A percentile compares a stretch with the other conserved stretches of the same genome.
Conservation (phyloP, 768 basidiomycete genomes). For the Leccinum subgranulosum region DNA sequence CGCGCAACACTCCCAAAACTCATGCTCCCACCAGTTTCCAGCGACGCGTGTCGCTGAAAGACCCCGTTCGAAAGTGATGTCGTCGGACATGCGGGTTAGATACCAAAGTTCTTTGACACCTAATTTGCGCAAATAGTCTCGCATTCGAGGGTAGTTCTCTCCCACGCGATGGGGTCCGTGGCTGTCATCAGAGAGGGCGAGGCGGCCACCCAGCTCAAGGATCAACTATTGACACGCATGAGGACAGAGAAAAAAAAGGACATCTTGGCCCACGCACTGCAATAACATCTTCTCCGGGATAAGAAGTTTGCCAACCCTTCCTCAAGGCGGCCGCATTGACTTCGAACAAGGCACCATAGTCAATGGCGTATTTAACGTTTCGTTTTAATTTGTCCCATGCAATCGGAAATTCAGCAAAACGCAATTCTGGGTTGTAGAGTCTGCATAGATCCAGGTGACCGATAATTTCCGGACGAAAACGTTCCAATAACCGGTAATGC, state of each 20-base stretch:
- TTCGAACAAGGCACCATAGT: slow-evolving; percentile 91
- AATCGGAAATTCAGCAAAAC: slow-evolving; percentile 50
- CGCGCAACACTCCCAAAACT: slow-evolving; percentile 48
- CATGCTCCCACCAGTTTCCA: slow-evolving; percentile 56
- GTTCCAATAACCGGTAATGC: slow-evolving; percentile 67
- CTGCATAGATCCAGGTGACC: slow-evolving; percentile 94
- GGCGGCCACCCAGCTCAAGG: slow-evolving; percentile 60
- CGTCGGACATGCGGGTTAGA: slow-evolving; percentile 39
- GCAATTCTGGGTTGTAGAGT: slow-evolving; percentile 68
- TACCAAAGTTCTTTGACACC: slow-evolving; percentile 67
- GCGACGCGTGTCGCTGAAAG: slow-evolving; percentile 43
- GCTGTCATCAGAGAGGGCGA: slow-evolving; percentile 93
- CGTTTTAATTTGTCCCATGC: slow-evolving; percentile 67
- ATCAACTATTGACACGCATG: slow-evolving; percentile 54
- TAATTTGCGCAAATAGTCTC: slow-evolving; percentile 59
- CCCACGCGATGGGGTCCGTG: slow-evolving; percentile 89
- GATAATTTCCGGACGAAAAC: slow-evolving; percentile 81
- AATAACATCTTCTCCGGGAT: slow-evolving; percentile 78
- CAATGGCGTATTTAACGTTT: slow-evolving; percentile 69
- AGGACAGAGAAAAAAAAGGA: slow-evolving; percentile 9
- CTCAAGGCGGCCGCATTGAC: slow-evolving; percentile 89
- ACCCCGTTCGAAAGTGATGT: slow-evolving; percentile 28
- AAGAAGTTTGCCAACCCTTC: slow-evolving; percentile 85
- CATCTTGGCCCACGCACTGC: slow-evolving; percentile 48
- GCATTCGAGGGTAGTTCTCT: slow-evolving; percentile 70